These are phyloP conservation scores for Stenogyne calaminthoides DNA, from an alignment of 305 asterid species.

Conservation along the genomic window DNA sequence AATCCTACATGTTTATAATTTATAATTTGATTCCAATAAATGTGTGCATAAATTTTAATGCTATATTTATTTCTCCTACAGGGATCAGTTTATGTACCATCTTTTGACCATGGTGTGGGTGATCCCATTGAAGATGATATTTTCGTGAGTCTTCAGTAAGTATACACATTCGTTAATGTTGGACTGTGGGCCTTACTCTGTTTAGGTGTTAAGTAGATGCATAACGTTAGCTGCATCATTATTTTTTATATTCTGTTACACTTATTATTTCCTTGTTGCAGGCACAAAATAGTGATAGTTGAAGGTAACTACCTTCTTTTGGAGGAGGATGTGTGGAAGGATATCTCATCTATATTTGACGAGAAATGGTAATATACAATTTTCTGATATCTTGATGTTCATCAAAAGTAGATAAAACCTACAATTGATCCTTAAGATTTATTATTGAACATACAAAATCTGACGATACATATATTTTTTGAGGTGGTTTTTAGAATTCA, in stretches of 20 bases:
- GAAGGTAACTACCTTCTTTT: constrained; percentile 91
- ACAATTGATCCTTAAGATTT: no score
- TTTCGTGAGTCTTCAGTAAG: constrained; percentile 86
- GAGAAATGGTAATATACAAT: constrained; percentile 76
- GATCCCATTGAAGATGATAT: constrained; percentile 96
- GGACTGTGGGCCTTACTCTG: no score
- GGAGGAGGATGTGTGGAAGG: constrained; percentile 81
- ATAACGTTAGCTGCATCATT: neutral
- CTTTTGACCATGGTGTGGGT: constrained; percentile 96
- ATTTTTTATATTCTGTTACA: constrained; percentile 18
- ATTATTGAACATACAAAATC: no score
- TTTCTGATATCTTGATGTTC: neutral
- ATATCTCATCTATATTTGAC: constrained; percentile 69
- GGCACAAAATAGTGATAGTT: constrained; percentile 93
- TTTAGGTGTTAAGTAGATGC: no score
- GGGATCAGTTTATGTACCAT: constrained; percentile 91
- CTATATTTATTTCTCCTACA: constrained; percentile 29
- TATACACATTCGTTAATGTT: constrained; percentile 1
- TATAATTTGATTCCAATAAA: constrained; percentile 5
- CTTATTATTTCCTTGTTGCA: constrained; percentile 36
- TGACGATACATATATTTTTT: no score
- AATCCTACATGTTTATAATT: no score
- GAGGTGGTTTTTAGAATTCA: neutral
- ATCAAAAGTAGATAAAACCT: no score
- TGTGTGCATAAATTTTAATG: constrained; percentile 13